These are phyloP conservation scores for Glycine soja DNA, from an alignment of 306 rosid genomes.

Conservation along the genomic window DNA sequence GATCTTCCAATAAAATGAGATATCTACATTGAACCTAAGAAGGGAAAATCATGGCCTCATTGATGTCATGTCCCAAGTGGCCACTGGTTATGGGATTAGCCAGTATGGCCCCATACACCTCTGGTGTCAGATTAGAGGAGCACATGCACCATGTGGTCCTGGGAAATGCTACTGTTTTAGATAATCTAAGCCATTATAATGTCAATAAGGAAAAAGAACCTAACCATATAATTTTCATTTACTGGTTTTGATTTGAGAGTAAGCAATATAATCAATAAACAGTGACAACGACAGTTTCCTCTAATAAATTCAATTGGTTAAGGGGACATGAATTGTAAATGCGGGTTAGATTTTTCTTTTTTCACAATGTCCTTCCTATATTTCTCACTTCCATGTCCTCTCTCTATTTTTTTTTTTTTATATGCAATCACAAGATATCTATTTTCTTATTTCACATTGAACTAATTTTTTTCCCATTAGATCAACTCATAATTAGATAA, in stretches of 20 bases:
- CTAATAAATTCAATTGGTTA: not conserved
- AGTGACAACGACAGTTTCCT: conserved; percentile 1
- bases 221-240: conserved; percentile 6
- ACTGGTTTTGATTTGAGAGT: not conserved
- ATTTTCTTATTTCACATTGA: no score
- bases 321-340: not conserved
- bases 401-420: not conserved
- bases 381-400: not conserved
- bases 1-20: conserved; percentile 37
- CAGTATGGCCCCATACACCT: conserved; percentile 44
- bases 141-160: conserved; percentile 59
- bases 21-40: conserved; percentile 43
- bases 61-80: not conserved
- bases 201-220: not conserved
- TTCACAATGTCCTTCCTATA: not conserved
- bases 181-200: conserved; percentile 18
- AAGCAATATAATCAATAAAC: not conserved
- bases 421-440: no score
- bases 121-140: conserved; percentile 43
- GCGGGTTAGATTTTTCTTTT: not conserved
- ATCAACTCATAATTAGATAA: no score
- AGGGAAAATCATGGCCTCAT: conserved; percentile 35
- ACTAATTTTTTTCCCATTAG: no score
- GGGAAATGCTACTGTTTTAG: not conserved
- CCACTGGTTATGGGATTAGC: no score